Evolutionary conservation across 2,329 filamentous ascomycete genomes (phyloP).

Genomic region (Exophiala lecanii-corni): DNA sequence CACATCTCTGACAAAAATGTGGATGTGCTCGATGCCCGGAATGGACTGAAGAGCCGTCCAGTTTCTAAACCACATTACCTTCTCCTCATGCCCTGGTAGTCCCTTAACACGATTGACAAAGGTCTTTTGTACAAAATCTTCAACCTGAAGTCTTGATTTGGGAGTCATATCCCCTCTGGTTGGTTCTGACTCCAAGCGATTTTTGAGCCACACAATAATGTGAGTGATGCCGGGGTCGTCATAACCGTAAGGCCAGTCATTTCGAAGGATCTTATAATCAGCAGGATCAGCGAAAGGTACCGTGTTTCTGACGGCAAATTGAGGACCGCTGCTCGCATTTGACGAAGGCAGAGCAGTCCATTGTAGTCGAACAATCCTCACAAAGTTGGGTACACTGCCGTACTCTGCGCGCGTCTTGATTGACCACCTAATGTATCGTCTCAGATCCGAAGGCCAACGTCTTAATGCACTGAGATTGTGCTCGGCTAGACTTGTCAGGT

Average conservation of each 20-base stretch:
- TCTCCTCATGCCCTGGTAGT: constrained; percentile 34
- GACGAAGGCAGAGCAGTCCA: constrained; percentile 39
- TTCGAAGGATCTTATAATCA: constrained; percentile 55
- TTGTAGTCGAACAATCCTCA: constrained; percentile 51
- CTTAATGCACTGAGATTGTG: constrained; percentile 54
- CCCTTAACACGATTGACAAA: constrained; percentile 44
- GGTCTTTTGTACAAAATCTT: constrained; percentile 45
- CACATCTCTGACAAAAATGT: constrained; percentile 49
- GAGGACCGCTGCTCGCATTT: constrained; percentile 28
- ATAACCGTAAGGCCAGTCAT: constrained; percentile 62
- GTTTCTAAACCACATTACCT: constrained; percentile 63
- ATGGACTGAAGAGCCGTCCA: constrained; percentile 59
- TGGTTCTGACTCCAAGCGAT: constrained; percentile 43
- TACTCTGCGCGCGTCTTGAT: constrained; percentile 50
- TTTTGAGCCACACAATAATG: constrained; percentile 55
- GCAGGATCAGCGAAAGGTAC: constrained; percentile 50
- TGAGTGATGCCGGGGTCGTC: constrained; percentile 50
- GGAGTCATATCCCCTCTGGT: constrained; percentile 47
- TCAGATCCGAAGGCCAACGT: constrained; percentile 55
- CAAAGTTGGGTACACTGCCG: constrained; percentile 53
- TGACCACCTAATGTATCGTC: constrained; percentile 58
- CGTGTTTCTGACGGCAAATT: constrained; percentile 42
- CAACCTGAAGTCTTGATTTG: constrained; percentile 45
- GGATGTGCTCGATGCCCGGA: constrained; percentile 53
- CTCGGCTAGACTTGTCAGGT: constrained; percentile 31